Conservation (phyloP, 2,329 filamentous ascomycete genomes). For the Bipolaris oryzae region DNA sequence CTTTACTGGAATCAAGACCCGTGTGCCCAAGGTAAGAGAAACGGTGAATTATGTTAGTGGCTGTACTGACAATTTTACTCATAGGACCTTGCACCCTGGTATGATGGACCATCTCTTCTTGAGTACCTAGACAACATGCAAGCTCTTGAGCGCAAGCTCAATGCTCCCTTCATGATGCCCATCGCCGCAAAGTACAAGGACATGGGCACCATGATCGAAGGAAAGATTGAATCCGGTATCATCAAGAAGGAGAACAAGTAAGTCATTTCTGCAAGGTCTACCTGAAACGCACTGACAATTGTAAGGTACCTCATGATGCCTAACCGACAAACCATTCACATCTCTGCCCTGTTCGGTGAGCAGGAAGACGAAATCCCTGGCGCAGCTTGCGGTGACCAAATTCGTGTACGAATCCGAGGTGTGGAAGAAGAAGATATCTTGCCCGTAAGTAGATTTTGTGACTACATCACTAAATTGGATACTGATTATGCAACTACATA, state of each 20-base stretch:
- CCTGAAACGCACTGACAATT: constrained; percentile 50
- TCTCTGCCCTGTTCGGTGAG: constrained; percentile 89
- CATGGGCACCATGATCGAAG: constrained; percentile 96
- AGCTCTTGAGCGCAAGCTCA: constrained; percentile 91
- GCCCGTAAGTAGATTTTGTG: constrained; percentile 58
- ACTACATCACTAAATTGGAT: not conserved
- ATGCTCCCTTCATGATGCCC: constrained; percentile 99
- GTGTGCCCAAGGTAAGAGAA: constrained; percentile 63
- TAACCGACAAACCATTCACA: constrained; percentile 79
- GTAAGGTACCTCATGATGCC: constrained; percentile 93
- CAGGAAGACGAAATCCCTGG: constrained; percentile 87
- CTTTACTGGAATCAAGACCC: constrained; percentile 83
- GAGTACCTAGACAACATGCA: constrained; percentile 96
- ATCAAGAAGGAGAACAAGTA: constrained; percentile 18
- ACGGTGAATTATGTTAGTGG: not conserved
- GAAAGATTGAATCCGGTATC: constrained; percentile 84
- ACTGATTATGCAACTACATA: not conserved
- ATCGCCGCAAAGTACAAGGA: constrained; percentile 95
- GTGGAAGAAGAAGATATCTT: constrained; percentile 97
- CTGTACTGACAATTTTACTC: not conserved
- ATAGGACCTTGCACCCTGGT: constrained; percentile 75
- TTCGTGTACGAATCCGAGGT: constrained; percentile 88
- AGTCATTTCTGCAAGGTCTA: not conserved
- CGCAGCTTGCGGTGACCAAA: constrained; percentile 91
- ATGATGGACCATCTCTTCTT: constrained; percentile 85